Conservation (phyloP, 805 yeast species). For the Danielia oregonensis region DNA sequence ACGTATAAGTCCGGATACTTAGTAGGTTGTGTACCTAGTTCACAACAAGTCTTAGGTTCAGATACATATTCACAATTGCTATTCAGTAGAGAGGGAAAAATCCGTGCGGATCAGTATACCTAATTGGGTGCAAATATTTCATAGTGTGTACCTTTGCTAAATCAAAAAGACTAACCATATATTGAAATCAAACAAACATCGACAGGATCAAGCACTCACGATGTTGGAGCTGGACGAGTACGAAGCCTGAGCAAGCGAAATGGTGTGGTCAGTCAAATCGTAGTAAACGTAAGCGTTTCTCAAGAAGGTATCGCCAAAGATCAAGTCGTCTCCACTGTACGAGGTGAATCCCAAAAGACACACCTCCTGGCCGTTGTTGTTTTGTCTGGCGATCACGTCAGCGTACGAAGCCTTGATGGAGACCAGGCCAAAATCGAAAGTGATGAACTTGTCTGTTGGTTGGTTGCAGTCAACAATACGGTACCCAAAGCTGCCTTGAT, state of each 20-base stretch:
- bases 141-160: too few relatives aligned
- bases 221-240: slow-evolving; percentile 8
- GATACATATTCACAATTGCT: too few relatives aligned
- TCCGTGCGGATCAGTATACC: too few relatives aligned
- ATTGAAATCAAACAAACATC: too few relatives aligned
- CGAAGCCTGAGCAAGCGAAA: slow-evolving; percentile 13
- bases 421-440: slow-evolving; percentile 10
- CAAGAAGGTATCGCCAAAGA: slow-evolving; percentile 17
- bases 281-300: slow-evolving; percentile 16
- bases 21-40: too few relatives aligned
- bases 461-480: slow-evolving; percentile 10
- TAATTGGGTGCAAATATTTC: too few relatives aligned
- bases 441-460: slow-evolving; percentile 11
- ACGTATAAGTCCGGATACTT: too few relatives aligned
- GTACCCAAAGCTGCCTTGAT: slow-evolving; percentile 3
- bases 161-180: too few relatives aligned
- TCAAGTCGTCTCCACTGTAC: slow-evolving; percentile 4
- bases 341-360: slow-evolving; percentile 11
- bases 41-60: too few relatives aligned
- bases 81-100: too few relatives aligned
- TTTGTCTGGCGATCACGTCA: slow-evolving; percentile 7
- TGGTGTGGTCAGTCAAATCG: slow-evolving; percentile 12
- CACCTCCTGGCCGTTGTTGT: slow-evolving; percentile 7
- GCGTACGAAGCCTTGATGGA: slow-evolving; percentile 8
- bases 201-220: slow-evolving; percentile 9